Evolutionary conservation across 148 eudicot species (phyloP).

Genomic region (Rheum nobile): DNA sequence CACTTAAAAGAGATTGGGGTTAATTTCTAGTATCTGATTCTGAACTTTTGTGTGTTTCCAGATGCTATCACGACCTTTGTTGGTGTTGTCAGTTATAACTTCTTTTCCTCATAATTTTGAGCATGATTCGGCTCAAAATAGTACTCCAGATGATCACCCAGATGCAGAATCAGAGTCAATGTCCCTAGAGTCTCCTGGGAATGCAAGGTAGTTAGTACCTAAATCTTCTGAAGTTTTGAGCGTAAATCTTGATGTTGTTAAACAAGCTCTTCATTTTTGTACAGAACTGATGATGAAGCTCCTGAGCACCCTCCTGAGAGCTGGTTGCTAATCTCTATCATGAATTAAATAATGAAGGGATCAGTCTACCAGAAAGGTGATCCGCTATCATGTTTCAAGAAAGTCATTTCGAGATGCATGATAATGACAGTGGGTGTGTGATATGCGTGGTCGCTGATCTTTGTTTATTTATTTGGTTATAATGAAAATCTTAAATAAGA

Average conservation of each 20-base stretch:
- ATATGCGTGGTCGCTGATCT: slow-evolving; percentile 7
- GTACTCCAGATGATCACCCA: slow-evolving; percentile 21
- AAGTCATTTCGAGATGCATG: slow-evolving; percentile 1
- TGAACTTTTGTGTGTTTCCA: slow-evolving; percentile 13
- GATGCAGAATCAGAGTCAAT: slow-evolving; percentile 29
- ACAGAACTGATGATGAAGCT: slow-evolving; percentile 41
- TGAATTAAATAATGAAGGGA: slow-evolving; percentile 66
- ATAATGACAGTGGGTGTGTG: not conserved
- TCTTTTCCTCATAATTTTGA: slow-evolving; percentile 42
- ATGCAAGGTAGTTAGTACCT: slow-evolving; percentile 29
- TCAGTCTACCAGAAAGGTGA: slow-evolving; percentile 85
- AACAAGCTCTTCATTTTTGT: slow-evolving; percentile 4
- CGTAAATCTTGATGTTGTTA: not conserved
- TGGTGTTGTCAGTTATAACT: slow-evolving; percentile 64
- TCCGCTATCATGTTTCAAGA: slow-evolving; percentile 3
- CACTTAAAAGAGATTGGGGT: no score
- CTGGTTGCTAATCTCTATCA: slow-evolving; percentile 50
- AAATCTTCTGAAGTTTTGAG: no score
- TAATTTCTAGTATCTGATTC: not conserved
- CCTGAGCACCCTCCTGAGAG: slow-evolving; percentile 20
- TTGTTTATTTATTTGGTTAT: not conserved
- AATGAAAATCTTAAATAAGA: not conserved
- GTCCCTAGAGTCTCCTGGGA: slow-evolving; percentile 20
- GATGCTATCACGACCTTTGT: slow-evolving; percentile 73
- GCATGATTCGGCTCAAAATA: slow-evolving; percentile 10